phyloP scores from a whole-genome alignment of 169 alveolate genomes.

The Plasmodium reichenowi region DNA sequence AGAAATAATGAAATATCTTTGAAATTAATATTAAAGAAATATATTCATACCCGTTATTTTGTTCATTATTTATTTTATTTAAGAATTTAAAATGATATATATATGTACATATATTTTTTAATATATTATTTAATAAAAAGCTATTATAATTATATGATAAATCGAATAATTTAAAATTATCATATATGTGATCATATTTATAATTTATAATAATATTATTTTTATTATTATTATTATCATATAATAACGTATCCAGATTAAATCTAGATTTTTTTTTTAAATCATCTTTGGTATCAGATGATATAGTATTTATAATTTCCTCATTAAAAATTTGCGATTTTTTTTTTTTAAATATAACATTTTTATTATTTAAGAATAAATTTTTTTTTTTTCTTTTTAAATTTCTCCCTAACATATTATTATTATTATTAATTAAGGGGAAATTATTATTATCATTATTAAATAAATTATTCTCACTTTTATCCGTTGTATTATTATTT shows the following conservation, averaged over 20 bases:
- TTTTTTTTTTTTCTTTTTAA: background rate
- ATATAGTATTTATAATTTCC: background rate
- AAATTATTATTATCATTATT: background rate
- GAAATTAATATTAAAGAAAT: constrained; percentile 60
- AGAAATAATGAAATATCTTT: constrained; percentile 51
- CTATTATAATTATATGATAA: constrained; percentile 33
- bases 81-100: constrained; percentile 58
- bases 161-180: constrained; percentile 38
- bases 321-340: background rate
- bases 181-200: background rate
- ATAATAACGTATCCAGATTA: background rate
- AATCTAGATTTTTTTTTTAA: background rate
- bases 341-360: background rate
- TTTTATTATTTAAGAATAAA: background rate
- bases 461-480: background rate
- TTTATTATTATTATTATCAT: background rate
- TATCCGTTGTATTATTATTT: too few species aligned
- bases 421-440: background rate
- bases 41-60: constrained; percentile 50
- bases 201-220: too few species aligned
- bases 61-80: constrained; percentile 44
- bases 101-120: constrained; percentile 49
- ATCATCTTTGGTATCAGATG: background rate
- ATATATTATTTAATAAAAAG: constrained; percentile 44
- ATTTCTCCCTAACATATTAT: constrained; percentile 2